Base-by-base conservation (phyloP, 192 early-diverging fungal species). In the Coemansia sp. region DNA sequence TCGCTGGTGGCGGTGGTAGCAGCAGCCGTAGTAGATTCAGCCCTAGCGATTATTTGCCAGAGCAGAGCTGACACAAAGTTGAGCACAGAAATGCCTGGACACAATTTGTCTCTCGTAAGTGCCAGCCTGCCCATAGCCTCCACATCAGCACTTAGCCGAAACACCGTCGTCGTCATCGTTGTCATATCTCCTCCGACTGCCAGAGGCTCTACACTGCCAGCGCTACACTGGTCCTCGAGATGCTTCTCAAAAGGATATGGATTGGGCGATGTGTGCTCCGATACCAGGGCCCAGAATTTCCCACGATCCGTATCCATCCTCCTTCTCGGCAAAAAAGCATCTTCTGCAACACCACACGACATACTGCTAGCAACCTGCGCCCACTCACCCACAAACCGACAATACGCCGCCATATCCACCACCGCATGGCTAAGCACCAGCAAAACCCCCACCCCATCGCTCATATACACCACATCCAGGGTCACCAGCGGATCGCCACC, bases 381-480 rank as follows among this genome's bases (percentile, higher is more conserved):
- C 74, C 74, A 71, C 15, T 77, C 64, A 4, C 25, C 2, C 4
- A 59, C 24, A 35, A 77, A 43, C 17, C 24, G 42, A 6, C 20
- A 25, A 8, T 47, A 20, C 1, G 60, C 60, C 39, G 43, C 35
- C 27, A 77, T 40, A 24, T 77, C 74, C 11, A 27, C 38, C 6
- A 77, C 32, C 0, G 64, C 64, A 45, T 77, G 74, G 46, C 68
- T 71, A 8, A 71, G 25, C 22, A 54, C 27, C 14, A 77, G 6
- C 0, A 42, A 20, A 24, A 77, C 9, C 2, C 74, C 74, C 5
- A 71, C 74, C 1, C 74, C 74, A 19, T 77, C 74, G 9, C 29
- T 17, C 68, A 77, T 59, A 35, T 77, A 71, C 20, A 71, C 74
- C 15, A 64, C 38, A 37, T 71, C 74, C 2, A 77, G 38, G 0